Percentiles rank a stretch among this genome's conserved stretches.
These are phyloP conservation scores for Mycosarcoma mackinlayi DNA, from an alignment of 1,284 basidiomycete genomes.

Conservation along the genomic window DNA sequence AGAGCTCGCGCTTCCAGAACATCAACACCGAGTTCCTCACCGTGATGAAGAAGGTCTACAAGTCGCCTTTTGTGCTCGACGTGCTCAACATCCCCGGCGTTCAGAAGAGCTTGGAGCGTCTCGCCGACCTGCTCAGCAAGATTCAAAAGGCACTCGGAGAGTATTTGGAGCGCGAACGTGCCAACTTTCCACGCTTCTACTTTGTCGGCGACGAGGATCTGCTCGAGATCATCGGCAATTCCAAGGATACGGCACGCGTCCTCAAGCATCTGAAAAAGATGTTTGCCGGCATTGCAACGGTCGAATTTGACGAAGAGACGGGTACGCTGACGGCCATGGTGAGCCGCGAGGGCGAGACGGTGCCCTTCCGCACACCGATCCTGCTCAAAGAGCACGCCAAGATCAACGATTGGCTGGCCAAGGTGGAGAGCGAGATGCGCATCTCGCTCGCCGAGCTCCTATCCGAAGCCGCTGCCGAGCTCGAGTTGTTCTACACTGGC, in stretches of 20 bases:
- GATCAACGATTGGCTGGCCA: constrained; percentile 98
- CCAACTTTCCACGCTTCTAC: constrained; percentile 93
- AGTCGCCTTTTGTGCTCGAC: constrained; percentile 96
- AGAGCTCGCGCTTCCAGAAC: constrained; percentile 95
- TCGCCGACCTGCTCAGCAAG: constrained; percentile 94
- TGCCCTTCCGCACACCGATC: constrained; percentile 84
- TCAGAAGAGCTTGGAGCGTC: constrained; percentile 95
- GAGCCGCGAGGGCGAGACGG: constrained; percentile 86
- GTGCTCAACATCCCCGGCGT: constrained; percentile 96
- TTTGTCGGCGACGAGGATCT: constrained; percentile 99
- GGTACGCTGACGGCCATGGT: constrained; percentile 53
- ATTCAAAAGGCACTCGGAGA: constrained; percentile 99
- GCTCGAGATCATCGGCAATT: constrained; percentile 98
- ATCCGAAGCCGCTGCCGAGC: constrained; percentile 80
- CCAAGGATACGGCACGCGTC: constrained; percentile 95
- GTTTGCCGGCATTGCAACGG: constrained; percentile 95
- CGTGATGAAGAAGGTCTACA: constrained; percentile 99
- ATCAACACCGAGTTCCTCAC: constrained; percentile 98
- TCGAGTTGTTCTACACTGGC: constrained; percentile 83
- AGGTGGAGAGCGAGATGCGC: constrained; percentile 94
- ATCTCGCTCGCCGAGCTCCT: constrained; percentile 85
- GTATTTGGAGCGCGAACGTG: constrained; percentile 96
- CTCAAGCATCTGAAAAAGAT: constrained; percentile 99
- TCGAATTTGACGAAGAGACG: constrained; percentile 80
- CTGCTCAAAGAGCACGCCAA: constrained; percentile 90